Evolutionary conservation across 176 grass and related monocot genomes (phyloP), one percentile per base, ranked within the genome.

Genomic region (Aegilops sharonensis): DNA sequence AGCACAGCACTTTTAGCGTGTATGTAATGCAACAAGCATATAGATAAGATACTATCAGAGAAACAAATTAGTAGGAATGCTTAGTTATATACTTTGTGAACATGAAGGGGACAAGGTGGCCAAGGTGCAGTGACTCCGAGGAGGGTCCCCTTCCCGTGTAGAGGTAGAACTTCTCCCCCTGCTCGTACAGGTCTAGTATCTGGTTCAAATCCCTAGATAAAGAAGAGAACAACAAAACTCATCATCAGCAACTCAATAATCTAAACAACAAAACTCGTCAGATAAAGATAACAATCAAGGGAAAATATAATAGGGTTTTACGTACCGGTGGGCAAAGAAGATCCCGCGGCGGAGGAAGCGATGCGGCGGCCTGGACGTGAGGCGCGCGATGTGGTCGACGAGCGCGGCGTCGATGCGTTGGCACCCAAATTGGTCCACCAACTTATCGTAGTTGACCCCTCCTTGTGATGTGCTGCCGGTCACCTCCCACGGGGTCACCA

Each of bases 101-200:
- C 95, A 98, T 98, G 89, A 95, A 98, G 50, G 95, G 95, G n/a
- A 95, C 47, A 57, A 98, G 92, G 73, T 95, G 95, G 1, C 95
- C 92, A 62, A 98, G 74, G 91, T 98, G 95, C 84, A 98, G 66
- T 0, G 93, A 82, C 87, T 95, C 93, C 8, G 93, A 98, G 18
- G 95, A 98, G 20, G 95, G 95, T 0, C 95, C 95, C 85, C 93
- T 95, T 43, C 93, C 93, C 6, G 93, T 98, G 86, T 95, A 98
- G 11, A 98, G 85, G 85, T 95, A 98, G 81, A 98, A 98, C 61
- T 85, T 93, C n/a, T 90, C 87, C 12, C 93, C 89, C 66, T 9
- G 91, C 85, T 98, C 91, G 37, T 87, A 98, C 64, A 92, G 40
- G 81, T 95, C 85, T 13, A 98, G 83, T 60, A 95, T 57, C 62